Evolutionary conservation across 2,329 filamentous ascomycete species (phyloP), one percentile per base, ranked within the genome.

Genomic region (Venturia nashicola): DNA sequence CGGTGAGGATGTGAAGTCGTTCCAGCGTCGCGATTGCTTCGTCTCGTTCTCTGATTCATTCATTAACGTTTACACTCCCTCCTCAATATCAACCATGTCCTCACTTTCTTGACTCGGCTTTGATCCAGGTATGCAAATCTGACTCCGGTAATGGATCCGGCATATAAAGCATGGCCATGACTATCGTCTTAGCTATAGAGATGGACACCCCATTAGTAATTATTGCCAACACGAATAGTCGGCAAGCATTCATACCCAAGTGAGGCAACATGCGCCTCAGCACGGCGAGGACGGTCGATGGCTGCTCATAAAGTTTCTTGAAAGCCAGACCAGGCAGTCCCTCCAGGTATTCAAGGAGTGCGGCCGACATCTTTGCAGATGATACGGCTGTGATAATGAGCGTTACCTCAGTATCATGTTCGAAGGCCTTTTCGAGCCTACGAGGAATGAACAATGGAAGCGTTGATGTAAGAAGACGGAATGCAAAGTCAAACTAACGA

Each of bases 251-350:
- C 79, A 71, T 80, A 92, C 89, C 91, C 66, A 97, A 78, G 72
- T 95, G 89, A 65, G 94, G 91, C 65, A 99, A 83, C 91, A 99
- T 97, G 78, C 94, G 92, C 69, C 94, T 86, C 75, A 97, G 97
- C 71, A 99, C 92, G 68, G 94, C 94, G 68, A 99, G 86, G 44
- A 92, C 89, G 1, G 94, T 96, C 51, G 93, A 96, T 39, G 94
- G 94, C 80, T 97, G 92, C 78, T 92, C 89, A 81, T 99, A 99
- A 57, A 99, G 83, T 75, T 90, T 89, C 73, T 86, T 85, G 76
- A 97, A 96, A 43, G 91, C 95, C 51, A 89, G 91, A 67, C 92
- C 91, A 61, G 90, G 90, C 71, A 96, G 87, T 74, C 87, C 86
- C 82, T 97, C 92, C 74, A 97, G 87, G 77, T 96, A 97, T 73